Percentiles rank a stretch among this genome's conserved stretches.
phyloP scores from a whole-genome alignment of 148 eudicot species.

The Chenopodium berlandieri region DNA sequence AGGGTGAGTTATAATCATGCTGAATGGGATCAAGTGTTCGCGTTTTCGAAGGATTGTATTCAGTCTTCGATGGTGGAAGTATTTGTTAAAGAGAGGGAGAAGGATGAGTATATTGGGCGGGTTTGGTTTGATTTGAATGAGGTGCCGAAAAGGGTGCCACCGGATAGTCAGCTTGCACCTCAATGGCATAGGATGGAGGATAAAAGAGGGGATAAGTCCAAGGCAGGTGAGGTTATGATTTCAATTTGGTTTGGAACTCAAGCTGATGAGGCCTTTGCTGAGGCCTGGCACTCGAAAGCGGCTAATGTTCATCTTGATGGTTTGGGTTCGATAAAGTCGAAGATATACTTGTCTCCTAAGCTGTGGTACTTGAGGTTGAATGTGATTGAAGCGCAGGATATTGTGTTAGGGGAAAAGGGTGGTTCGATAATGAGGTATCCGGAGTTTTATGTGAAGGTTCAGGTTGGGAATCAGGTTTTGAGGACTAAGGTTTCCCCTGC shows the following conservation, averaged over 20 bases:
- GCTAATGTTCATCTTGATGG: constrained; percentile 78
- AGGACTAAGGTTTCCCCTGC: constrained; percentile 60
- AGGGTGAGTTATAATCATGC: constrained; percentile 49
- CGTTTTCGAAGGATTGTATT: constrained; percentile 79
- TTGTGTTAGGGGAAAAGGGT: constrained; percentile 65
- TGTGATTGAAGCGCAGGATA: constrained; percentile 83
- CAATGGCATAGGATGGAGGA: constrained; percentile 95
- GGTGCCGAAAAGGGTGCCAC: constrained; percentile 79
- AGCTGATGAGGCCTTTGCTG: constrained; percentile 91
- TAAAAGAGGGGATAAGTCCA: constrained; percentile 68
- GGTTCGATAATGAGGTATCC: constrained; percentile 71
- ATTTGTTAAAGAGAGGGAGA: constrained; percentile 70
- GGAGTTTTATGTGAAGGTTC: constrained; percentile 65
- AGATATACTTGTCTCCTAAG: constrained; percentile 88
- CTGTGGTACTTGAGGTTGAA: constrained; percentile 79
- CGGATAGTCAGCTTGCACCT: constrained; percentile 90
- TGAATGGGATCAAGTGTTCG: constrained; percentile 90
- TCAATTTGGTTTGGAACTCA: constrained; percentile 96
- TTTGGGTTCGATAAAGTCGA: constrained; percentile 59
- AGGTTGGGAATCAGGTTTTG: constrained; percentile 76
- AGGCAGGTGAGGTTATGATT: constrained; percentile 71
- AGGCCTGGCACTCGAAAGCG: constrained; percentile 94
- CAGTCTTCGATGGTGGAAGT: constrained; percentile 82
- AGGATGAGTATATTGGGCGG: constrained; percentile 73
- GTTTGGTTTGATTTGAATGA: constrained; percentile 89